Percentiles rank a stretch among this genome's conserved stretches.
Evolutionary conservation across 192 early-diverging fungal species (phyloP).

Genomic region (Coemansia sp.): DNA sequence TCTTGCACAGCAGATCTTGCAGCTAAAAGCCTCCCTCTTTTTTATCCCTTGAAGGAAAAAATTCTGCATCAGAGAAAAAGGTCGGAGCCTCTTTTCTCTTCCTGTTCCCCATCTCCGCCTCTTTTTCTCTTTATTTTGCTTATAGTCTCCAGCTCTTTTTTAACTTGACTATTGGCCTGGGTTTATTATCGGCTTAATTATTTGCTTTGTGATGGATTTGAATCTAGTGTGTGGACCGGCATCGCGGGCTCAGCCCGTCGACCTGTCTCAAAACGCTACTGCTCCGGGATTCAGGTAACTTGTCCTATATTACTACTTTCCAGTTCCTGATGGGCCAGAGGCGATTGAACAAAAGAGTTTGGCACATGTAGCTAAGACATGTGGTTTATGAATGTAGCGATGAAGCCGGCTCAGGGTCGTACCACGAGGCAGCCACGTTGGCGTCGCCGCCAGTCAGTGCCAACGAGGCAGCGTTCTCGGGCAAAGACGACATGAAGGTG

Average conservation of each 20-base stretch:
- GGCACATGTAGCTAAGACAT: too few relatives aligned
- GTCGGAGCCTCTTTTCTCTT: conserved; percentile 13
- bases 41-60: background rate
- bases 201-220: conserved; percentile 34
- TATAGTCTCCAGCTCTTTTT: background rate
- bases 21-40: conserved; percentile 11
- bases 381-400: background rate
- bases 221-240: conserved; percentile 38
- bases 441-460: conserved; percentile 6
- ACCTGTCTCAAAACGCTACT: background rate
- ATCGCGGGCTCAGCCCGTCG: background rate
- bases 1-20: conserved; percentile 13
- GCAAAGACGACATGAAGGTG: conserved; percentile 2
- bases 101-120: conserved; percentile 1
- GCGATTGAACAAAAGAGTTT: too few relatives aligned
- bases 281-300: conserved; percentile 4
- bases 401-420: background rate
- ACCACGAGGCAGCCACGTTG: background rate
- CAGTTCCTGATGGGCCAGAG: too few relatives aligned
- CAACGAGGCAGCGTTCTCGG: conserved; percentile 5
- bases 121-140: conserved; percentile 2
- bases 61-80: background rate
- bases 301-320: background rate
- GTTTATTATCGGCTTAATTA: background rate
- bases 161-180: background rate